Percentiles rank a stretch among this genome's conserved stretches.
Conservation (phyloP, 257 asterid species). For the Asclepias syriaca region DNA sequence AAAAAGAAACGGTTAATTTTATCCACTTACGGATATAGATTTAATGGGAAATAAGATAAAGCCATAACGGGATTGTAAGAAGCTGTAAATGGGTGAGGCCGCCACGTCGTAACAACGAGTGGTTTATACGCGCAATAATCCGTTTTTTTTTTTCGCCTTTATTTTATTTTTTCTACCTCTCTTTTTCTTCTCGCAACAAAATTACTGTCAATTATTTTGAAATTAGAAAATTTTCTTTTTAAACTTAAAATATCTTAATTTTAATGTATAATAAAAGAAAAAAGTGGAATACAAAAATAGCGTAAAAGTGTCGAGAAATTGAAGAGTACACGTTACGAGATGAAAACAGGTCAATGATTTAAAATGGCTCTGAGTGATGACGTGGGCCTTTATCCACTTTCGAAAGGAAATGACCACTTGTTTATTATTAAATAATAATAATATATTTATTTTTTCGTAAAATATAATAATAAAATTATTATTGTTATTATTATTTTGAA, state of each 20-base stretch:
- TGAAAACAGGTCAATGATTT: neutral
- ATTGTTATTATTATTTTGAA: no score
- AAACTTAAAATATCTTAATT: no score
- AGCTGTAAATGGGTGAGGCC: neutral
- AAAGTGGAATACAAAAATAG: no score
- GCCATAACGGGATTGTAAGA: neutral
- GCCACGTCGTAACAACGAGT: conserved; percentile 11
- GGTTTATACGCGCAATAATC: conserved; percentile 8
- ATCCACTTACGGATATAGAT: neutral
- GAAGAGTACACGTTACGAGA: no score
- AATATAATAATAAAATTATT: no score
- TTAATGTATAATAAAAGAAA: no score
- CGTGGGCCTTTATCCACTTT: neutral
- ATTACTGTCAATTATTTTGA: no score
- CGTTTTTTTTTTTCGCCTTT: neutral
- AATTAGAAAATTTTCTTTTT: no score
- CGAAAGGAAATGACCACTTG: neutral
- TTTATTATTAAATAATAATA: neutral
- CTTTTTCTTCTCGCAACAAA: no score
- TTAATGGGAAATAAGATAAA: conserved; percentile 11
- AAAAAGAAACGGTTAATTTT: neutral
- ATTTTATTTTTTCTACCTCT: no score
- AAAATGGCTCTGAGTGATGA: neutral
- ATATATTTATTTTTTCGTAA: no score
- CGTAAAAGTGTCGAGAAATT: no score